A percentile compares a stretch with the other conserved stretches of the same genome.
These are phyloP conservation scores for Aureobasidium sp. DNA, from an alignment of 2,329 filamentous ascomycete genomes.

Conservation along the genomic window DNA sequence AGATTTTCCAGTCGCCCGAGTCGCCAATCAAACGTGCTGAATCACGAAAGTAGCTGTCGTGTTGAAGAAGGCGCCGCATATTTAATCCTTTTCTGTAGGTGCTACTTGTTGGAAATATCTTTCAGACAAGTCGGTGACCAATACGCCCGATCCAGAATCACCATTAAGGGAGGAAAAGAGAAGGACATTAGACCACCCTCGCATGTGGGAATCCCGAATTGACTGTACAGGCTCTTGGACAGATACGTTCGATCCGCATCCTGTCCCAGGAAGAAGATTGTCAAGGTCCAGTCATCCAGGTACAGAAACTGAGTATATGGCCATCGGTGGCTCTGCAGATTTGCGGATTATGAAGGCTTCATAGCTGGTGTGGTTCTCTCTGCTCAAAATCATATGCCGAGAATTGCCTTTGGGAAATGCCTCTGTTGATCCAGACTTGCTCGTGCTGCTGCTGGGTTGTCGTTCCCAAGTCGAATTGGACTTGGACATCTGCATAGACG, in stretches of 20 bases:
- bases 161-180: not conserved
- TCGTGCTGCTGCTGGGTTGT: not conserved
- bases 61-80: not conserved
- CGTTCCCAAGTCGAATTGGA: too few species aligned
- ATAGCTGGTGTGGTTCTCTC: not conserved
- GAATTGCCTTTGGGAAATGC: not conserved
- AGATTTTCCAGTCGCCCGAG: too few species aligned
- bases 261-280: not conserved
- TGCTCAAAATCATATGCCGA: not conserved
- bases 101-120: not conserved
- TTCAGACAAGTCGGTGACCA: not conserved
- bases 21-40: not conserved
- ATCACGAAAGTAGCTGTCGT: not conserved
- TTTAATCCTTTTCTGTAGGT: not conserved
- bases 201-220: not conserved
- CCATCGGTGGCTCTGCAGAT: not conserved
- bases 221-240: not conserved
- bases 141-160: not conserved
- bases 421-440: not conserved
- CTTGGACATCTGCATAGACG: too few species aligned
- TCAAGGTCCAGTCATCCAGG: not conserved
- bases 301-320: not conserved
- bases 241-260: not conserved
- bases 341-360: not conserved
- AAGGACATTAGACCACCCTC: too few species aligned